Conservation (phyloP, 306 rosid species). For the Hylodesmum podocarpum region DNA sequence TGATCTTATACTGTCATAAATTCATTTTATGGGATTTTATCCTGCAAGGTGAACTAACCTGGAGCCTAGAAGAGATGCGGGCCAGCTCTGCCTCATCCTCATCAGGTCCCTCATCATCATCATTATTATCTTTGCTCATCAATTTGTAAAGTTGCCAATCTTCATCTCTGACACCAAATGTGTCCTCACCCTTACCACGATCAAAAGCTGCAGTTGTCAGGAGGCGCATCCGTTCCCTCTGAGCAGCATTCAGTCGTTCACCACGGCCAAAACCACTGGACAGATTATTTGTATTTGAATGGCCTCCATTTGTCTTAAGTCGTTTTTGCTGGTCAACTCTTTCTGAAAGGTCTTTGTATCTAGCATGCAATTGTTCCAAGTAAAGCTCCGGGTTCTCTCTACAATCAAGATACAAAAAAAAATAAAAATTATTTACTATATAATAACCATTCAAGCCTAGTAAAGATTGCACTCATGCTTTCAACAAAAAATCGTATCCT, state of each 20-base stretch:
- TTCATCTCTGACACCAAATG: slow-evolving; percentile 64
- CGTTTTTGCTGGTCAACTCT: slow-evolving; percentile 19
- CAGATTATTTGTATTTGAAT: slow-evolving; percentile 6
- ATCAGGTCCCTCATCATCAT: slow-evolving; percentile 64
- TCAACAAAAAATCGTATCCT: background rate
- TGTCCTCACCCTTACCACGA: slow-evolving; percentile 77
- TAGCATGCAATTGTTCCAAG: slow-evolving; percentile 63
- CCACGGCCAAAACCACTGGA: slow-evolving; percentile 51
- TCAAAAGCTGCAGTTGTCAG: slow-evolving; percentile 87
- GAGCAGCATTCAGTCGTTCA: slow-evolving; percentile 82
- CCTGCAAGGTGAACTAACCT: slow-evolving; percentile 39
- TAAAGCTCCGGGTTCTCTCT: slow-evolving; percentile 82
- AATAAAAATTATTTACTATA: background rate
- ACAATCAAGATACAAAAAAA: slow-evolving; percentile 12
- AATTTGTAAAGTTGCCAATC: slow-evolving; percentile 81
- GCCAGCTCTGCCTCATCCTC: slow-evolving; percentile 65
- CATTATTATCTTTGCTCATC: slow-evolving; percentile 48
- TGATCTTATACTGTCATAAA: background rate
- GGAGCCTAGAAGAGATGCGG: slow-evolving; percentile 68
- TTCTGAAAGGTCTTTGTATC: slow-evolving; percentile 67
- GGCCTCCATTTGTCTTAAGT: slow-evolving; percentile 20
- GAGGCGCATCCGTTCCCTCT: slow-evolving; percentile 88
- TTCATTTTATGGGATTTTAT: background rate
- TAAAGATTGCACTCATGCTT: slow-evolving; percentile 3
- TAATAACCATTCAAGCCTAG: slow-evolving; percentile 5